Base-by-base conservation (phyloP, 768 basidiomycete species). In the Hericium rajendrae region DNA sequence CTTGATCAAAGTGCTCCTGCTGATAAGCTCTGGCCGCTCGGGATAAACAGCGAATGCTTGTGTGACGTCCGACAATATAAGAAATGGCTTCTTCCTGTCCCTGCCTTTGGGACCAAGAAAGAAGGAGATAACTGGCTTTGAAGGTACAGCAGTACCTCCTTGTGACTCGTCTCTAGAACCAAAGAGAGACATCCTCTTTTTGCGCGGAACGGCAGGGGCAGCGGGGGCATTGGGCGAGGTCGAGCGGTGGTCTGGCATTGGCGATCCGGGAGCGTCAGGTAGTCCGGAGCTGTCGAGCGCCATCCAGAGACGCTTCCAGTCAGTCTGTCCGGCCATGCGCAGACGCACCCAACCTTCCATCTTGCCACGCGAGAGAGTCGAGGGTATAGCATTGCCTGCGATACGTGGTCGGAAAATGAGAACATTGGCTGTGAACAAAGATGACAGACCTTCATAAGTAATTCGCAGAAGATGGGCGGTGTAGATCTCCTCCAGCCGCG, bases 11-110 rank as follows among this genome's bases (percentile, higher is more conserved):
- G 91, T 93, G 61, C 92, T 94, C 64, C 83, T 77, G 60, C 79
- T 86, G 71, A 98, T 94, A 62, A 97, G 73, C 63, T 93, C 91
- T 10, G 91, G 90, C n/a, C 91, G 81, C 68, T 97, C 95, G 1
- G 95, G 95, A 68, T 94, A 99, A 9, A 99, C 91, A 2, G 91
- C 91, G 67, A 94, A 97, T 16, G 87, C 91, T 71, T 97, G 91
- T 0, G 85, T 81, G 54, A 94, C 76, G 43, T 82, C 72, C 37
- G 71, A 76, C 57, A 95, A 71, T 0, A 87, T 86, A 60, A 95
- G 70, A 4, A 92, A 66, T 0, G 90, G 70, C 62, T 79, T 83
- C 72, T 82, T 91, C 70, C 75, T 82, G 64, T 91, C 88, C 66
- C 86, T 90, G 6, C 80, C 78, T 71, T 86, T 91, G 13, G 77